Evolutionary conservation across 2,329 filamentous ascomycete genomes (phyloP), one percentile per base, ranked within the genome.

Genomic region (Penicillium occitanis): DNA sequence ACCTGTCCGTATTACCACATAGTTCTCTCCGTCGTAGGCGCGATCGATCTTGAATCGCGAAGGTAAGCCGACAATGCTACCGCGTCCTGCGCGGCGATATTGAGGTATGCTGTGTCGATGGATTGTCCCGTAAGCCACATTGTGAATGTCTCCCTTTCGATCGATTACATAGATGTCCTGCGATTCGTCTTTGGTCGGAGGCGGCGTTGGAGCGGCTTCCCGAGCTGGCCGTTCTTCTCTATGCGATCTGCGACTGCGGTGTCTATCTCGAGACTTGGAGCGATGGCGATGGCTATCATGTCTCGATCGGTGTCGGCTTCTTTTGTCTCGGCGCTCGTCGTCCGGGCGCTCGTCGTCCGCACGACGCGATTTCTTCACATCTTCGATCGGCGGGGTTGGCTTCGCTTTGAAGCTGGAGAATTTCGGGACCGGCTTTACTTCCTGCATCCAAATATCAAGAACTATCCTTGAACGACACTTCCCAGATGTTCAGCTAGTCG

Each of bases 331-430:
- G 17, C 70, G 67, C 64, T 67, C 35, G 22, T 66, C 65, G 8
- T 66, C 64, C 25, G 40, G 69, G 17, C 70, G 67, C 64, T 67
- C 35, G 22, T 66, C 65, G 8, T 66, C 64, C 25, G 40, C 35
- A 53, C 53, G 61, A 48, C 53, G 51, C n/a, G 44, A 22, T 50
- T 61, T 37, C 37, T 60, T 64, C 62, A 64, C 71, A 65, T 68
- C 68, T 61, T 70, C 65, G 48, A 70, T 65, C 64, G 68, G 69
- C 59, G 72, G 63, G 10, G 70, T 64, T 55, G 72, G 63, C 67
- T 83, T 85, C 67, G 85, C 86, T 70, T 85, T 89, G 80, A 93
- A 94, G 69, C 91, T 93, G 22, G 87, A 83, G 73, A 94, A 93
- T 71, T 88, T 92, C 10, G 91, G 91, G 25, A 90, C 82, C 48